Evolutionary conservation across 2,329 filamentous ascomycete genomes (phyloP).

Genomic region (Ustilaginoidea virens): DNA sequence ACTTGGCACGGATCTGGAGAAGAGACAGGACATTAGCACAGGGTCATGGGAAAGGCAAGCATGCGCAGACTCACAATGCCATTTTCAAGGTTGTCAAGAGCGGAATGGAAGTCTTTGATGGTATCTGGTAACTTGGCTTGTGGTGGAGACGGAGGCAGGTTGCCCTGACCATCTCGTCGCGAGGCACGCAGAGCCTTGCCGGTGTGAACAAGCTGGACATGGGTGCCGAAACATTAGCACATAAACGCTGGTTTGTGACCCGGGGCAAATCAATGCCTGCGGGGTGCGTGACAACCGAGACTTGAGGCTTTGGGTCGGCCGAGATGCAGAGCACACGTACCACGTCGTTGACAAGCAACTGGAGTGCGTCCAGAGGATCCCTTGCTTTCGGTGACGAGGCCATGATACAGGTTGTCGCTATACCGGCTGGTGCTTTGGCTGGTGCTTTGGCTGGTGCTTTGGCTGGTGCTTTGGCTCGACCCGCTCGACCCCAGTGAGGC

Average conservation of each 20-base stretch:
- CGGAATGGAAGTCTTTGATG: conserved; percentile 33
- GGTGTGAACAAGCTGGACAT: conserved; percentile 46
- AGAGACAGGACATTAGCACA: neutral
- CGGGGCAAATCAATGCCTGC: neutral
- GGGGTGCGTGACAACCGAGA: neutral
- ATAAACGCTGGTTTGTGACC: no score
- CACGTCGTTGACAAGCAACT: conserved; percentile 37
- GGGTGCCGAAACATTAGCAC: no score
- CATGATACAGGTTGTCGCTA: conserved; percentile 7
- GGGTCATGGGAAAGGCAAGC: neutral
- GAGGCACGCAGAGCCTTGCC: conserved; percentile 39
- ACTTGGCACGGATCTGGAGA: conserved; percentile 31
- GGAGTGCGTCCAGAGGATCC: conserved; percentile 30
- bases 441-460: no score
- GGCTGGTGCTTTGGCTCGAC: no score
- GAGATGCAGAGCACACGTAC: conserved; percentile 21
- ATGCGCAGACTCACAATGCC: conserved; percentile 33
- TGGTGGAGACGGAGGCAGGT: conserved; percentile 16
- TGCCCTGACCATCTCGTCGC: conserved; percentile 27
- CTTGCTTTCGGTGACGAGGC: conserved; percentile 14
- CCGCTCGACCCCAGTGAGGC: no score
- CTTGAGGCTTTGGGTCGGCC: neutral
- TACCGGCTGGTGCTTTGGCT: no score
- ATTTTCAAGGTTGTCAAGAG: conserved; percentile 39
- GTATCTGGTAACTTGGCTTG: conserved; percentile 29